A percentile compares a stretch with the other conserved stretches of the same genome.
These are phyloP conservation scores for Sarocladiaceae sp. DNA, from an alignment of 2,329 filamentous ascomycete species.

Conservation along the genomic window DNA sequence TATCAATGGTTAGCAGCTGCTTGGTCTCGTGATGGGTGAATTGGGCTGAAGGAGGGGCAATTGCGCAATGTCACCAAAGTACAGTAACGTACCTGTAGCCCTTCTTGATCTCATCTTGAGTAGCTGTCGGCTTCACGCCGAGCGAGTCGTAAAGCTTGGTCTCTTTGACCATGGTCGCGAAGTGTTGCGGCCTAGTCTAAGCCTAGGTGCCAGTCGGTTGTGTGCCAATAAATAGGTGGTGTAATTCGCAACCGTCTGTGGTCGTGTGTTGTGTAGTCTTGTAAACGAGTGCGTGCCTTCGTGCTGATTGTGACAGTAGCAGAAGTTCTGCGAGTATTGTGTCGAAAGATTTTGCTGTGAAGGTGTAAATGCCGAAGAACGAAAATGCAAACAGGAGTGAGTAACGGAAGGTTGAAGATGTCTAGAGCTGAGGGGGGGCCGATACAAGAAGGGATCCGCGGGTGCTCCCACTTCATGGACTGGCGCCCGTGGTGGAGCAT, in stretches of 20 bases:
- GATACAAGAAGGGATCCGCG: conserved; percentile 5
- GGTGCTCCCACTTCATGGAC: neutral
- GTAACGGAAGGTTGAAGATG: conserved; percentile 4
- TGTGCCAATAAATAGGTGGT: neutral
- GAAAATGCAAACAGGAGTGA: conserved; percentile 2
- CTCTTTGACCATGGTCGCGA: conserved; percentile 77
- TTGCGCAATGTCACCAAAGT: too few species aligned
- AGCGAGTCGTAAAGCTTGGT: conserved; percentile 92
- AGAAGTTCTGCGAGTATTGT: neutral
- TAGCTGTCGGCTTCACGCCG: conserved; percentile 70
- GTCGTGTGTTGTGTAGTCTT: neutral
- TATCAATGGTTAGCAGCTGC: conserved; percentile 38
- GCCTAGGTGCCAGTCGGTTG: neutral
- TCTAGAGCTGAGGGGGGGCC: neutral
- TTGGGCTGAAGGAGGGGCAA: too few species aligned
- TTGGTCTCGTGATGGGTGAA: neutral
- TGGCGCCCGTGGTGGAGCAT: neutral
- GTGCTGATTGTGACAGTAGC: neutral
- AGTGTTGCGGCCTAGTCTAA: neutral
- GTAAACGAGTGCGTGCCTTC: conserved; percentile 8
- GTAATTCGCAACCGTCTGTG: neutral
- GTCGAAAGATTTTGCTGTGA: neutral
- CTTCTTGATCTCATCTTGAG: conserved; percentile 96
- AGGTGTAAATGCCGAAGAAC: neutral
- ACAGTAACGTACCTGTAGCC: conserved; percentile 78